A percentile compares a stretch with the other conserved stretches of the same genome.
phyloP scores from a whole-genome alignment of 164 flowering plant species.

The Magnolia officinalis region DNA sequence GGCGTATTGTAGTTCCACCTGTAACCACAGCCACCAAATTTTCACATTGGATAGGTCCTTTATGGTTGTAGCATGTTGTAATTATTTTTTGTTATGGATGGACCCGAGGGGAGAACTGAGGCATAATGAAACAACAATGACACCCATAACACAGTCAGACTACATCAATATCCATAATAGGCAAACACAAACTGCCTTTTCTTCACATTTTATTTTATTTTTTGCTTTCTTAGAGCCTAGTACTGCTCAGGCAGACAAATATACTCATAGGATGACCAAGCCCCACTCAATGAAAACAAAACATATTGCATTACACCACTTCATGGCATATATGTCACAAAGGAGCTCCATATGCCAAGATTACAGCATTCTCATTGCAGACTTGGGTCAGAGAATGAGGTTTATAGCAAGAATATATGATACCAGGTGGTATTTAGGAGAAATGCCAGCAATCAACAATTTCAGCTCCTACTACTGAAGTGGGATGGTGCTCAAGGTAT shows the following conservation, averaged over 20 bases:
- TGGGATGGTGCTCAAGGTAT: neutral
- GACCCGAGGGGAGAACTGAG: too few species aligned
- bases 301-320: neutral
- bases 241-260: neutral
- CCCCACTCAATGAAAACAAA: neutral
- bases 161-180: neutral
- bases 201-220: neutral
- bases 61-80: neutral
- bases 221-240: too few species aligned
- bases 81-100: too few species aligned
- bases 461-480: neutral
- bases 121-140: neutral
- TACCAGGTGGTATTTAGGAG: neutral
- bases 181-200: neutral
- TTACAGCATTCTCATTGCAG: neutral
- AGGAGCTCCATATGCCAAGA: neutral
- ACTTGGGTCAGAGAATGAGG: neutral
- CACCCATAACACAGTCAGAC: neutral
- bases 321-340: neutral
- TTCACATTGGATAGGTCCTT: neutral
- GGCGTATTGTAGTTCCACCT: slow-evolving; percentile 67
- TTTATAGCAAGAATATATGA: neutral
- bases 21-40: neutral
- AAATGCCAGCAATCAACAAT: neutral
- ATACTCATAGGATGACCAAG: neutral